Evolutionary conservation across 331 rosid species (phyloP).

Genomic region (Saraca asoca): DNA sequence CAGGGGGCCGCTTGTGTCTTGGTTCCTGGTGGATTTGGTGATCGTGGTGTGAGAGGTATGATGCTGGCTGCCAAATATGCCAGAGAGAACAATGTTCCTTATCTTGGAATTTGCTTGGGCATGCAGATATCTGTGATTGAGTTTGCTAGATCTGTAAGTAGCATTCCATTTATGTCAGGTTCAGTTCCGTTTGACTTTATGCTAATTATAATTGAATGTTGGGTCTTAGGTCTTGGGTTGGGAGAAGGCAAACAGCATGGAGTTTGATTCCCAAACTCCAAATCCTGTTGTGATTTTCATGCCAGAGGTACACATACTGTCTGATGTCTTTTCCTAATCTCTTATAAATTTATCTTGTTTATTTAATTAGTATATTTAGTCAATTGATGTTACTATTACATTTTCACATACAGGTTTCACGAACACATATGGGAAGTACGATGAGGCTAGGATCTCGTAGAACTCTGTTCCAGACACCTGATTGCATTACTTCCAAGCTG

Average conservation of each 20-base stretch:
- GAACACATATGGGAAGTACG: constrained; percentile 98
- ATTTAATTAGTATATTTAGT: constrained; percentile 8
- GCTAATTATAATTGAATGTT: constrained; percentile 32
- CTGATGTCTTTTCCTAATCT: neutral
- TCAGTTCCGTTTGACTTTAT: constrained; percentile 26
- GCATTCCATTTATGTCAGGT: constrained; percentile 15
- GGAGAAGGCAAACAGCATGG: constrained; percentile 84
- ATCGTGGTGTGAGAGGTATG: constrained; percentile 97
- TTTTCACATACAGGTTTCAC: constrained; percentile 65
- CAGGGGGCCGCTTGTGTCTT: constrained; percentile 91
- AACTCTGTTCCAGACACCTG: constrained; percentile 75
- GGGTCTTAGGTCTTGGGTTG: constrained; percentile 73
- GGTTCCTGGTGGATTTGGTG: constrained; percentile 99
- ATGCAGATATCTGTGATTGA: constrained; percentile 98
- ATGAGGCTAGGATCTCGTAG: constrained; percentile 98
- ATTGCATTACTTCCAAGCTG: constrained; percentile 87
- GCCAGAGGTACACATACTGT: constrained; percentile 77
- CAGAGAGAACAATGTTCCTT: constrained; percentile 92
- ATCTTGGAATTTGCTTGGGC: constrained; percentile 97
- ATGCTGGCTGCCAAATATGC: constrained; percentile 97
- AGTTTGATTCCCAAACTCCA: constrained; percentile 76
- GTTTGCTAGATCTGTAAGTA: constrained; percentile 88
- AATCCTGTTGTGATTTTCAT: constrained; percentile 93
- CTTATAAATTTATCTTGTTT: constrained; percentile 1
- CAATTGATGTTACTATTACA: neutral